phyloP scores from a whole-genome alignment of 768 basidiomycete species.

The Tulasnella sp. region DNA sequence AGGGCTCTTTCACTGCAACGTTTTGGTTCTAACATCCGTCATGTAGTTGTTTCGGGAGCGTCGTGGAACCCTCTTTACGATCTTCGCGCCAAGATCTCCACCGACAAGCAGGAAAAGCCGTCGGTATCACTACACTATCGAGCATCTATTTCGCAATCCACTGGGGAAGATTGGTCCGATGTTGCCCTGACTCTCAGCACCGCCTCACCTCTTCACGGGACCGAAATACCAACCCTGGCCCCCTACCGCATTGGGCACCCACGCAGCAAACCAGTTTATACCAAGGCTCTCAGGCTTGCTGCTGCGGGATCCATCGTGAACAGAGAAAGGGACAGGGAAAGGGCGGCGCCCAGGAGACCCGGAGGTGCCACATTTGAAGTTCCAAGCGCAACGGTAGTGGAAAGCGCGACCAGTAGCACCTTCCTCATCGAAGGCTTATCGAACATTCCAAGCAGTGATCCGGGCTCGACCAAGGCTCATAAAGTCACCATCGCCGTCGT shows the following conservation, averaged over 20 bases:
- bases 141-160: constrained; percentile 33
- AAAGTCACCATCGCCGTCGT: constrained; percentile 31
- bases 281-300: neutral
- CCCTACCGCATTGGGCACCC: constrained; percentile 29
- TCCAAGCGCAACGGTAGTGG: constrained; percentile 10
- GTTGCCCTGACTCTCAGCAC: constrained; percentile 32
- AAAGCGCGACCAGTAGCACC: constrained; percentile 26
- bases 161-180: constrained; percentile 33
- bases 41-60: constrained; percentile 48
- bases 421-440: constrained; percentile 31
- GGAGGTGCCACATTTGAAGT: neutral
- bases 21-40: neutral
- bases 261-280: neutral
- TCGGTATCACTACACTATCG: constrained; percentile 31
- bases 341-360: too few relatives aligned
- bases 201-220: constrained; percentile 29
- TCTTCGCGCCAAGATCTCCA: constrained; percentile 50
- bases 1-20: neutral
- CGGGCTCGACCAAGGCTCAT: constrained; percentile 14
- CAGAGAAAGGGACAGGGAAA: neutral
- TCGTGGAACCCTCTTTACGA: constrained; percentile 58
- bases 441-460: constrained; percentile 30
- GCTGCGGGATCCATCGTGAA: neutral
- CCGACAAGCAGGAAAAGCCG: constrained; percentile 38
- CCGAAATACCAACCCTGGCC: constrained; percentile 29